Conservation (phyloP, 2,329 filamentous ascomycete species). For the Triangularia setosa region DNA sequence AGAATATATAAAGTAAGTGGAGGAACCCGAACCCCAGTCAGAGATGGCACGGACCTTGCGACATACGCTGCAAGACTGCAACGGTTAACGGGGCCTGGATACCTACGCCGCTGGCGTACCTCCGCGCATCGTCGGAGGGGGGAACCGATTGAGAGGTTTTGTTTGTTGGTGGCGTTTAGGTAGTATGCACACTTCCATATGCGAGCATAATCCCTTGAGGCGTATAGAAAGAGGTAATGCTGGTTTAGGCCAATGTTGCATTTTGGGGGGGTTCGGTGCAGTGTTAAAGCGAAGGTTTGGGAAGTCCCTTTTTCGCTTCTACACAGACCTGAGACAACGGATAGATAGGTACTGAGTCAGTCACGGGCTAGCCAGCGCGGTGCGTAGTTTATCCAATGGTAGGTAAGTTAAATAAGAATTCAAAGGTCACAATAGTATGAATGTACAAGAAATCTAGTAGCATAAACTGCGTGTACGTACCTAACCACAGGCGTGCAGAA, state of each 20-base stretch:
- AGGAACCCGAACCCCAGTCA: too few relatives aligned
- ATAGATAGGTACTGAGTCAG: not conserved
- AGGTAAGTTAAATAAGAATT: too few relatives aligned
- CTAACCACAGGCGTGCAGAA: not conserved
- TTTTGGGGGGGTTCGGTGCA: not conserved
- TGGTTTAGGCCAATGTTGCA: not conserved
- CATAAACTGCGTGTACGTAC: not conserved
- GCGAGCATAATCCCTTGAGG: not conserved
- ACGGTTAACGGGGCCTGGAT: not conserved
- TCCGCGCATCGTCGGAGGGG: not conserved
- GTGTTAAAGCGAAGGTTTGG: not conserved
- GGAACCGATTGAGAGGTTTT: not conserved
- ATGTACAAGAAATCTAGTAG: not conserved
- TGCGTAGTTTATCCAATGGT: too few relatives aligned
- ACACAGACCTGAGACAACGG: not conserved
- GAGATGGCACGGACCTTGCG: not conserved
- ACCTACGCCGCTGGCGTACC: not conserved
- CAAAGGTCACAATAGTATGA: too few relatives aligned
- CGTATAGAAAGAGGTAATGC: not conserved
- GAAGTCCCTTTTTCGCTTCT: not conserved
- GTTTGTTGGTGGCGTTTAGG: not conserved
- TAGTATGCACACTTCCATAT: not conserved
- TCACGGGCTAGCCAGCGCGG: not conserved
- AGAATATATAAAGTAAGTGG: not conserved
- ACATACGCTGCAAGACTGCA: not conserved